Evolutionary conservation across 306 rosid genomes (phyloP).

Genomic region (Cyclanthera cordifolia): DNA sequence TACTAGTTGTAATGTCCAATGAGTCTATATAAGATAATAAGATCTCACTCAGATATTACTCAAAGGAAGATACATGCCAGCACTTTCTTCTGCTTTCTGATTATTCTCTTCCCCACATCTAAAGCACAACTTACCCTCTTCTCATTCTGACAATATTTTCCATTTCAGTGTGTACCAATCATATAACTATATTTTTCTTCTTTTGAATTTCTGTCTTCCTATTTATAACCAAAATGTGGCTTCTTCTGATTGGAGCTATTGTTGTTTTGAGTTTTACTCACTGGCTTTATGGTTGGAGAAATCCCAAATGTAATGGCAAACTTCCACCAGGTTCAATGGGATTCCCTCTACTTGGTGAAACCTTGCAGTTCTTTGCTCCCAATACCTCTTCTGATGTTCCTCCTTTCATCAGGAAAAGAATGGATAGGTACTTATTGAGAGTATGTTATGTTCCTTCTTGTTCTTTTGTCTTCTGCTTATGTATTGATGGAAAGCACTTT

Average conservation of each 20-base stretch:
- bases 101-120: constrained; percentile 36
- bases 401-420: constrained; percentile 77
- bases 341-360: constrained; percentile 81
- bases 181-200: constrained; percentile 18
- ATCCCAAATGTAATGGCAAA: constrained; percentile 68
- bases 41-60: constrained; percentile 30
- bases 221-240: constrained; percentile 44
- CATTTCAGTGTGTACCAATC: constrained; percentile 12
- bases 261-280: constrained; percentile 42
- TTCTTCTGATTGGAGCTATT: constrained; percentile 40
- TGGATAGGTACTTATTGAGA: constrained; percentile 53
- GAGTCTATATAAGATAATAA: constrained; percentile 75
- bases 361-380: constrained; percentile 75
- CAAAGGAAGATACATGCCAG: constrained; percentile 48
- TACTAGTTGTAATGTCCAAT: constrained; percentile 25
- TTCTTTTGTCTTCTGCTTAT: neutral
- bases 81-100: constrained; percentile 44
- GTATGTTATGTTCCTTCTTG: neutral
- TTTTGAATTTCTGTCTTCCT: constrained; percentile 15
- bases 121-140: constrained; percentile 19
- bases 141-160: constrained; percentile 18
- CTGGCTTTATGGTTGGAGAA: constrained; percentile 78
- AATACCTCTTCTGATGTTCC: constrained; percentile 65
- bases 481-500: constrained; percentile 8
- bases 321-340: constrained; percentile 99